Conservation (phyloP, 306 rosid species). For the Glycine latifolia region DNA sequence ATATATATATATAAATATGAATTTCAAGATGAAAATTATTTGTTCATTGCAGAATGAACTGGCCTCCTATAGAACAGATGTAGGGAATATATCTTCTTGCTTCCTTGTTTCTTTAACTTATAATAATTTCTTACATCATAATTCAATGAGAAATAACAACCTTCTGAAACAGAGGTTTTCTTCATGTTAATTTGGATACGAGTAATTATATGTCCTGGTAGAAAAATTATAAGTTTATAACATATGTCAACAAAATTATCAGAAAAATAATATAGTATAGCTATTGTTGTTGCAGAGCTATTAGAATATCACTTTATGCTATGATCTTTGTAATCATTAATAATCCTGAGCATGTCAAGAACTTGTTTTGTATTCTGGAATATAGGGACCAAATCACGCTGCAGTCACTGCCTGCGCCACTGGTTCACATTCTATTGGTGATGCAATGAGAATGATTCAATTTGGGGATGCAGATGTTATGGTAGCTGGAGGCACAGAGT, state of each 20-base stretch:
- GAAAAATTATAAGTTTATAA: conserved; percentile 24
- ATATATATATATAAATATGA: neutral
- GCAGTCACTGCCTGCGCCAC: conserved; percentile 98
- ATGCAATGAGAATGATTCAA: conserved; percentile 95
- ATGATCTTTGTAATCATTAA: conserved; percentile 16
- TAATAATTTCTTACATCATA: conserved; percentile 15
- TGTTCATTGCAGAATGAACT: neutral
- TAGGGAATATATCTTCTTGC: conserved; percentile 26
- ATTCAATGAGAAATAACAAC: conserved; percentile 24
- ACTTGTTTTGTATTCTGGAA: conserved; percentile 37
- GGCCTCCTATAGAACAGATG: conserved; percentile 19
- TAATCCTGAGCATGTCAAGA: conserved; percentile 28
- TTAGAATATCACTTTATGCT: conserved; percentile 22
- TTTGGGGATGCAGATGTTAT: conserved; percentile 97
- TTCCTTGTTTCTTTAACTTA: conserved; percentile 37
- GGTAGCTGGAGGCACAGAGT: conserved; percentile 97
- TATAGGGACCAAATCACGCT: conserved; percentile 91
- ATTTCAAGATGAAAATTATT: conserved; percentile 37
- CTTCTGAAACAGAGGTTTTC: conserved; percentile 27
- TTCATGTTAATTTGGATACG: conserved; percentile 17
- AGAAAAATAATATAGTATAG: conserved; percentile 21
- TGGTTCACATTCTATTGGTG: conserved; percentile 95
- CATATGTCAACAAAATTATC: conserved; percentile 15
- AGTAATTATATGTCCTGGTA: neutral
- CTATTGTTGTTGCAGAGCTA: conserved; percentile 39